Evolutionary conservation across 331 rosid species (phyloP).

Genomic region (Phaseolus coccineus): DNA sequence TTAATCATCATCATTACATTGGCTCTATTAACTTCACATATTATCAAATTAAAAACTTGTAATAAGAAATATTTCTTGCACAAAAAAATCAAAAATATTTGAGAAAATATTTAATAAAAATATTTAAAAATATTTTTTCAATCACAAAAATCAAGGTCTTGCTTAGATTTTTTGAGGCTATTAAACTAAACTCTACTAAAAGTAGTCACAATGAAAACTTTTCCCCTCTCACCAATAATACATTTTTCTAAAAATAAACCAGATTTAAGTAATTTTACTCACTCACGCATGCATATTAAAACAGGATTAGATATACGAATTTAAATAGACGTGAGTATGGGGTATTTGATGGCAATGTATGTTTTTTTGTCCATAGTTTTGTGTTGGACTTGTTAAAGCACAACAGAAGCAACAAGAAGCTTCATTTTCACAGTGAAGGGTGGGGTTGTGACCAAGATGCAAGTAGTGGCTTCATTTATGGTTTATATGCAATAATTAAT

Average conservation of each 20-base stretch:
- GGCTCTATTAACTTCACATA: too few species aligned
- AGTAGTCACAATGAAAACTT: too few species aligned
- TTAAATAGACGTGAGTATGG: not conserved
- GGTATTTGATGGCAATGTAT: not conserved
- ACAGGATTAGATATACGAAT: not conserved
- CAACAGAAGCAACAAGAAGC: not conserved
- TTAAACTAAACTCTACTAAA: too few species aligned
- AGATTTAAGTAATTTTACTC: not conserved
- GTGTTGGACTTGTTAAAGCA: constrained; percentile 11
- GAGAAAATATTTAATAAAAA: too few species aligned
- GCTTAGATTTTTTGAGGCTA: too few species aligned
- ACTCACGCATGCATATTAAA: not conserved
- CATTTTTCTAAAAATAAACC: too few species aligned
- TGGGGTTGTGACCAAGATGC: not conserved
- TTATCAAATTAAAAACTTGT: too few species aligned
- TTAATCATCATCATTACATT: too few species aligned
- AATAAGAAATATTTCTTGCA: too few species aligned
- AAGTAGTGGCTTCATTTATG: constrained; percentile 28
- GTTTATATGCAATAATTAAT: not conserved
- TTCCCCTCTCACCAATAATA: not conserved
- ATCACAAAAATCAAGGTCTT: too few species aligned
- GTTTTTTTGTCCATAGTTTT: constrained; percentile 13
- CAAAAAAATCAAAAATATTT: too few species aligned
- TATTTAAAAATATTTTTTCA: too few species aligned
- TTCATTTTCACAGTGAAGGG: not conserved